phyloP scores from a whole-genome alignment of 352 stramenopile species.

The Phytopythium kandeliae region DNA sequence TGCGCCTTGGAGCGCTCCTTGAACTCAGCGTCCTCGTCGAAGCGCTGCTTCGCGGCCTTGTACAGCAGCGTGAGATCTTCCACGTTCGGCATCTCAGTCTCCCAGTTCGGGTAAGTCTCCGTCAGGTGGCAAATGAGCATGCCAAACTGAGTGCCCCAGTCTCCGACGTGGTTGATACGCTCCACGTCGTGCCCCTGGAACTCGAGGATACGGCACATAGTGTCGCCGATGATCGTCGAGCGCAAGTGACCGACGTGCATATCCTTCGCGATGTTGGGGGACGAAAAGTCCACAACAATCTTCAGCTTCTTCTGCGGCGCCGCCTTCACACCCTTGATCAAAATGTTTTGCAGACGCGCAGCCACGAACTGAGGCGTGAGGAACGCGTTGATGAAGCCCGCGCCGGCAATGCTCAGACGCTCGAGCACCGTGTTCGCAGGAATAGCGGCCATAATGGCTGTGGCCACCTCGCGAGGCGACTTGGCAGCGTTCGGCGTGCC shows the following conservation, averaged over 20 bases:
- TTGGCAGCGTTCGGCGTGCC: constrained; percentile 60
- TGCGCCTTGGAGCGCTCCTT: constrained; percentile 95
- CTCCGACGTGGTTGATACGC: constrained; percentile 82
- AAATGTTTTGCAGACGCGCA: constrained; percentile 58
- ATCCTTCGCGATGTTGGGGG: constrained; percentile 87
- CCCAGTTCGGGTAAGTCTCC: constrained; percentile 94
- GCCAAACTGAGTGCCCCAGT: constrained; percentile 95
- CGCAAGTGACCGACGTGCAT: constrained; percentile 87
- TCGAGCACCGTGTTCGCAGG: constrained; percentile 85
- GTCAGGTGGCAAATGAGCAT: constrained; percentile 99
- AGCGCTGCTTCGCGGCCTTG: constrained; percentile 93
- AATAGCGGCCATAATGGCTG: constrained; percentile 86
- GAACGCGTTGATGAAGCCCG: constrained; percentile 98
- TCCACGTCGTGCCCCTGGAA: constrained; percentile 81
- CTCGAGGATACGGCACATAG: constrained; percentile 82
- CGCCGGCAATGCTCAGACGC: constrained; percentile 86
- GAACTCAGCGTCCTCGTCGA: constrained; percentile 96
- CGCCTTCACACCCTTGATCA: constrained; percentile 67
- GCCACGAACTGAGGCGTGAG: constrained; percentile 84
- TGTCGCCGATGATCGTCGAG: constrained; percentile 90
- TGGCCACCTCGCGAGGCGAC: constrained; percentile 85
- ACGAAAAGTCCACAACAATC: constrained; percentile 82
- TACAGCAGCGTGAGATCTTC: constrained; percentile 93
- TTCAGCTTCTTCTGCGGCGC: constrained; percentile 78
- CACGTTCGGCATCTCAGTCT: constrained; percentile 93